These are phyloP conservation scores for Sordariomycetes sp. DNA, from an alignment of 2,329 filamentous ascomycete genomes.

Conservation along the genomic window DNA sequence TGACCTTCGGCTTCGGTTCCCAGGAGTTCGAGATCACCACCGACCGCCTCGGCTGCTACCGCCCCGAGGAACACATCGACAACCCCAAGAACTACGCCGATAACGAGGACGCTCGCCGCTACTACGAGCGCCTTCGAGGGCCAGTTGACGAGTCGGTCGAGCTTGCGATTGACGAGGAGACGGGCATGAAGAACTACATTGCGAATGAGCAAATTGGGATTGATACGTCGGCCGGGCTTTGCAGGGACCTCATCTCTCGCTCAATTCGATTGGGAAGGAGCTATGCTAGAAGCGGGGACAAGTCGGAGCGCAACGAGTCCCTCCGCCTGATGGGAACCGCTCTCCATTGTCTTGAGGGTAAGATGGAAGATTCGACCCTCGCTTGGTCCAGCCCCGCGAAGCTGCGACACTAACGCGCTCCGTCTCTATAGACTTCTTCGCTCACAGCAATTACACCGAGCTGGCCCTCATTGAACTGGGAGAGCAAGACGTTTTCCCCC, in stretches of 20 bases:
- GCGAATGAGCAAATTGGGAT: conserved; percentile 69
- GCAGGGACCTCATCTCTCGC: conserved; percentile 58
- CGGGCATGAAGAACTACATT: conserved; percentile 88
- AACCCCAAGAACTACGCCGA: conserved; percentile 85
- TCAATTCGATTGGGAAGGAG: conserved; percentile 70
- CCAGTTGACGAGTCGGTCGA: conserved; percentile 70
- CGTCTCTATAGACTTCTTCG: conserved; percentile 59
- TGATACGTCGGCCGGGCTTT: conserved; percentile 67
- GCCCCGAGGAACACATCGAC: conserved; percentile 62
- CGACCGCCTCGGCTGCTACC: conserved; percentile 67
- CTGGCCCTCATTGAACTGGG: conserved; percentile 79
- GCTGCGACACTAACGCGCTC: background rate
- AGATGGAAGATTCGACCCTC: conserved; percentile 7
- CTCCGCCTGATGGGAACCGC: conserved; percentile 78
- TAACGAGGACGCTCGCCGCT: conserved; percentile 71
- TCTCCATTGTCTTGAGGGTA: conserved; percentile 74
- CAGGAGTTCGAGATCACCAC: conserved; percentile 75
- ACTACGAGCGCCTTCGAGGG: conserved; percentile 68
- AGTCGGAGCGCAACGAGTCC: conserved; percentile 73
- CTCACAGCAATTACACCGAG: conserved; percentile 88
- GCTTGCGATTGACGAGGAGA: conserved; percentile 61
- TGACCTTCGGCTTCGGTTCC: conserved; percentile 81
- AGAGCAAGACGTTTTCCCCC: conserved; percentile 70
- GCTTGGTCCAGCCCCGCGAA: background rate
- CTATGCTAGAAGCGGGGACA: conserved; percentile 44